Conservation (phyloP, 495 filamentous ascomycete genomes). For the Jackrogersella multiformis region DNA sequence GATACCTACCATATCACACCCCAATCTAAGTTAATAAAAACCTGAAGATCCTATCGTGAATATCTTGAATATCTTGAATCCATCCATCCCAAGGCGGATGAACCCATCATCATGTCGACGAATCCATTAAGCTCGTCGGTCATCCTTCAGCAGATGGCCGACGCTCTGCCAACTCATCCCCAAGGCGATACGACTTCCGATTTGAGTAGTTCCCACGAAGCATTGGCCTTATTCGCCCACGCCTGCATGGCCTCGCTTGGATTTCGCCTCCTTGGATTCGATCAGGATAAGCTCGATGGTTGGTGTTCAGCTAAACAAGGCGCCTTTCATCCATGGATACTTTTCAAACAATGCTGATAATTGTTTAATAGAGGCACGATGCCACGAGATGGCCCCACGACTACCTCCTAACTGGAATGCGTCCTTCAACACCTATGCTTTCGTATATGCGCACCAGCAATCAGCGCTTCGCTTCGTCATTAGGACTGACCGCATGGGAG, state of each 20-base stretch:
- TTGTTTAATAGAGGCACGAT: slow-evolving; percentile 52
- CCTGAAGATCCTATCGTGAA: background rate
- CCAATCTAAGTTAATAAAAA: background rate
- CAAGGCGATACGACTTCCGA: slow-evolving; percentile 62
- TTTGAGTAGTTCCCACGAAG: slow-evolving; percentile 82
- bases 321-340: slow-evolving; percentile 50
- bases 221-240: slow-evolving; percentile 84
- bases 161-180: slow-evolving; percentile 63
- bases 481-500: slow-evolving; percentile 81
- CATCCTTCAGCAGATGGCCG: slow-evolving; percentile 64
- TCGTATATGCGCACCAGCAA: slow-evolving; percentile 90
- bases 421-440: slow-evolving; percentile 70
- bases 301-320: slow-evolving; percentile 61
- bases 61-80: background rate
- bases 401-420: slow-evolving; percentile 84
- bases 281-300: slow-evolving; percentile 72
- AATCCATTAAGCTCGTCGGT: slow-evolving; percentile 54
- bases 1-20: background rate
- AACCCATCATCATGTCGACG: slow-evolving; percentile 29
- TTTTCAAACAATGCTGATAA: background rate
- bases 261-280: slow-evolving; percentile 83
- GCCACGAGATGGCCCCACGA: slow-evolving; percentile 58
- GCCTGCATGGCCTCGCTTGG: slow-evolving; percentile 82
- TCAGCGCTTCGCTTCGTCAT: slow-evolving; percentile 86
- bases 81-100: slow-evolving; percentile 1